These are phyloP conservation scores for Botrytis pseudocinerea DNA, from an alignment of 2,329 filamentous ascomycete species.

Conservation along the genomic window DNA sequence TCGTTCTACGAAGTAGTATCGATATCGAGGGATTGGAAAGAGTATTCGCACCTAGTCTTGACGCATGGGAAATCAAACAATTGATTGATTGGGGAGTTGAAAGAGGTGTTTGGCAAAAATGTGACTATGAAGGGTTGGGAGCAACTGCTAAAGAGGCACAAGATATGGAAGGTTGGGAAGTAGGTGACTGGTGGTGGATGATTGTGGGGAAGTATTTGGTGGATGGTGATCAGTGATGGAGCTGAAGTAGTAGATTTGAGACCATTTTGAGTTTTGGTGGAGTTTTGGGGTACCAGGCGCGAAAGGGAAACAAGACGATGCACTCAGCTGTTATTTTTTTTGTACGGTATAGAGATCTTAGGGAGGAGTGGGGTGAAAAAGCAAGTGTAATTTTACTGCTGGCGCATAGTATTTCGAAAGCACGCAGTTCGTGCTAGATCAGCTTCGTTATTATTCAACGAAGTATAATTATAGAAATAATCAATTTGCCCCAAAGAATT, in stretches of 20 bases:
- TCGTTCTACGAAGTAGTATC: slow-evolving; percentile 63
- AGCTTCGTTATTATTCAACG: not conserved
- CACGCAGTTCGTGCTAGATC: slow-evolving; percentile 13
- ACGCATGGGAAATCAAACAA: slow-evolving; percentile 62
- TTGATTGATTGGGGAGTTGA: slow-evolving; percentile 59
- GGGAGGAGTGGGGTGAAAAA: not conserved
- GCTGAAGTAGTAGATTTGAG: not conserved
- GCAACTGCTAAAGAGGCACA: not conserved
- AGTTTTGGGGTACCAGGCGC: not conserved
- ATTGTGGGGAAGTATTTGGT: slow-evolving; percentile 45
- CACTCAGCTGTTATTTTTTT: not conserved
- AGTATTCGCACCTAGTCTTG: slow-evolving; percentile 58
- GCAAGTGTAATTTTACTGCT: not conserved
- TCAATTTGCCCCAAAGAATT: not conserved
- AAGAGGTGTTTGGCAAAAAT: slow-evolving; percentile 42
- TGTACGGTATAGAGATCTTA: not conserved
- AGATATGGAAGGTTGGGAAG: slow-evolving; percentile 46
- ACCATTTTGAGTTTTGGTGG: not conserved
- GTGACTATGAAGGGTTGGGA: slow-evolving; percentile 13
- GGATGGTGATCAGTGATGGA: not conserved
- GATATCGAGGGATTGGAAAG: slow-evolving; percentile 54
- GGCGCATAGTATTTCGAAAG: not conserved
- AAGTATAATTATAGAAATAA: not conserved
- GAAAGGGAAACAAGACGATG: not conserved
- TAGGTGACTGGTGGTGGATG: slow-evolving; percentile 69